Percentiles rank a stretch among this genome's conserved stretches.
These are phyloP conservation scores for Beta macrorhiza DNA, from an alignment of 179 eudicot species.

Conservation along the genomic window DNA sequence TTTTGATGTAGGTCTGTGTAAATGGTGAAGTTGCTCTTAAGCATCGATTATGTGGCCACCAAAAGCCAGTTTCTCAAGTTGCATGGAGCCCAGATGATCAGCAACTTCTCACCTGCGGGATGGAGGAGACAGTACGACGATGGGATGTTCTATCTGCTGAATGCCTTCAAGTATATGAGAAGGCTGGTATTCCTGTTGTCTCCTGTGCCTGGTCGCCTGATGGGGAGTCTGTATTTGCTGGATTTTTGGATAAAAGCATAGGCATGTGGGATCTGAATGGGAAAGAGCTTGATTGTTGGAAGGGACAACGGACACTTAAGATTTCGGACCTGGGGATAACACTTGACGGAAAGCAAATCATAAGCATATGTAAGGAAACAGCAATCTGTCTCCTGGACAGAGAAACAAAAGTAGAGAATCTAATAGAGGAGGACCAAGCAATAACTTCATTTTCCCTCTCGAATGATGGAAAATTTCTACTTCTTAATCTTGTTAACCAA, in stretches of 20 bases:
- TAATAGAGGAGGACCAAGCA: conserved; percentile 58
- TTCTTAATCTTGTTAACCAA: conserved; percentile 57
- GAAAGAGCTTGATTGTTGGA: conserved; percentile 58
- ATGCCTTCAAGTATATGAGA: conserved; percentile 66
- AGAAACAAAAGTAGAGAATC: conserved; percentile 52
- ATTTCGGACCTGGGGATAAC: conserved; percentile 66
- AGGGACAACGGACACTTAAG: conserved; percentile 53
- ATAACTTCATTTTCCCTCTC: conserved; percentile 77
- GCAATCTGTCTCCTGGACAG: conserved; percentile 50
- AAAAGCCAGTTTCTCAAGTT: conserved; percentile 54
- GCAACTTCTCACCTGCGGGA: conserved; percentile 72
- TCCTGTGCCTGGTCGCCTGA: conserved; percentile 83
- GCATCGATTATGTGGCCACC: conserved; percentile 60
- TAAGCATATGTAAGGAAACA: conserved; percentile 53
- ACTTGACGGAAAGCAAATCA: conserved; percentile 49
- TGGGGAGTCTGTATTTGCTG: conserved; percentile 55
- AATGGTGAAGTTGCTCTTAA: conserved; percentile 42
- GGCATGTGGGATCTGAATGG: conserved; percentile 70
- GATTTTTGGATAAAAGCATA: conserved; percentile 66
- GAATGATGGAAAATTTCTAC: conserved; percentile 55
- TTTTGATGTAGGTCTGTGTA: conserved; percentile 41
- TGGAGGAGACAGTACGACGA: conserved; percentile 60
- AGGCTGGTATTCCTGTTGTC: conserved; percentile 45
- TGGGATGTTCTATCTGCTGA: conserved; percentile 70
- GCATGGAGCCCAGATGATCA: conserved; percentile 70